Evolutionary conservation across 1,284 basidiomycete genomes (phyloP), one percentile per base, ranked within the genome.

Genomic region (Heliocybe sulcata): DNA sequence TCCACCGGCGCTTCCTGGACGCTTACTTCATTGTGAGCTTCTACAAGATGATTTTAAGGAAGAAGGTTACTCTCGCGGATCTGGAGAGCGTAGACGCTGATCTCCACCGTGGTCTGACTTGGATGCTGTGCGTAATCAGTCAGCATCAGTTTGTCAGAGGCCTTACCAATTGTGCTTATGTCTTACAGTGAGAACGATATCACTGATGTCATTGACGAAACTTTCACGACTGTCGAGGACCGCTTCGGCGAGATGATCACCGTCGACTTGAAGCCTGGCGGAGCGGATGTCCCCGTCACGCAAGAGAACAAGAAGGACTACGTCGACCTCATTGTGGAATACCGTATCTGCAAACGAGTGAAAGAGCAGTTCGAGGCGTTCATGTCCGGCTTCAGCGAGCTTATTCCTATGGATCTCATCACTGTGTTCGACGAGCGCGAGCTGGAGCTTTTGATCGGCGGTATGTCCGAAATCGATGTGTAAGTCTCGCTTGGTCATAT

Each of bases 261-360:
- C 9, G 86, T 98, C 59, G 94, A 98, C 57, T 82, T 99, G 64
- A 95, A 90, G 75, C 83, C 91, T 16, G 87, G 84, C 50, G 97
- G 97, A 31, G 86, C 80, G 58, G 82, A 93, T 55, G 76, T 96
- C 29, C 75, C 87, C 2, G 94, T 99, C 31, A 98, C 94, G 0
- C 90, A 99, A 70, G 90, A 91, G 54, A 99, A 99, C 82, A 99
- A 99, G 83, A 94, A 92, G 76, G 97, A 99, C 64, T 99, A 99
- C 64, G 94, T 99, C 56, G 93, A 98, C 62, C 79, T 85, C 29
- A 88, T 98, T 55, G 94, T 98, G 47, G 90, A 92, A 63, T 98
- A 98, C 75, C 90, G 96, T 62, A 98, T 98, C 68, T 86, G 88
- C 63, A 86, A 82, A 64, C 90, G 97, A 56, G 92, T 99, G 58